These are phyloP conservation scores for Nectriaceae sp. DNA, from an alignment of 2,329 filamentous ascomycete genomes.

Conservation along the genomic window DNA sequence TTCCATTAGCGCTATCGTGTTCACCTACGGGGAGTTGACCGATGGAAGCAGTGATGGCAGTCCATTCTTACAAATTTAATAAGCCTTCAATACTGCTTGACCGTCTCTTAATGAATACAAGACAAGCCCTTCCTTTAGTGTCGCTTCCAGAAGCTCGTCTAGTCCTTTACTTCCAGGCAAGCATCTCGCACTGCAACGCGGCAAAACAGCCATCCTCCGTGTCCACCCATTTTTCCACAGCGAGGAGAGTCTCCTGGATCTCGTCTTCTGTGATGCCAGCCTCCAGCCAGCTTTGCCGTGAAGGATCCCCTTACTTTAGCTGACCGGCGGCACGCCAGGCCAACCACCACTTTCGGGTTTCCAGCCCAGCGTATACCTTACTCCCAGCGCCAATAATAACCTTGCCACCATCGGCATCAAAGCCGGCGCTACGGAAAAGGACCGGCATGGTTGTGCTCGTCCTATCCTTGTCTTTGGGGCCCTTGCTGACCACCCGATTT, in stretches of 20 bases:
- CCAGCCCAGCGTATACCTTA: constrained; percentile 1
- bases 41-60: too few species aligned
- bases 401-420: constrained; percentile 1
- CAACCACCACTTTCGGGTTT: constrained; percentile 6
- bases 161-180: constrained; percentile 8
- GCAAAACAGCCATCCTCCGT: constrained; percentile 16
- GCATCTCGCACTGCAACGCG: constrained; percentile 9
- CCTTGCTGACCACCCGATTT: constrained; percentile 4
- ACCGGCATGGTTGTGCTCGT: constrained; percentile 24
- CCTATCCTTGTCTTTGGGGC: not conserved
- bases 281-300: constrained; percentile 8
- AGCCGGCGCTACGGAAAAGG: constrained; percentile 5
- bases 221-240: constrained; percentile 10
- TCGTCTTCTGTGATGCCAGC: constrained; percentile 16
- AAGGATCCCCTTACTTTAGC: constrained; percentile 3
- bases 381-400: constrained; percentile 3
- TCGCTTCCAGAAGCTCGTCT: too few species aligned
- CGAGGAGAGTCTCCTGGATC: constrained; percentile 10
- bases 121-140: too few species aligned
- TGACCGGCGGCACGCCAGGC: constrained; percentile 3
- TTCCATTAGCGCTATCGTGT: too few species aligned
- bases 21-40: too few species aligned
- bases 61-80: too few species aligned
- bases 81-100: too few species aligned
- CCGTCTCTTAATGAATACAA: too few species aligned